Base-by-base conservation (phyloP, 2,329 filamentous ascomycete species). In the Verticillium tricorpus region DNA sequence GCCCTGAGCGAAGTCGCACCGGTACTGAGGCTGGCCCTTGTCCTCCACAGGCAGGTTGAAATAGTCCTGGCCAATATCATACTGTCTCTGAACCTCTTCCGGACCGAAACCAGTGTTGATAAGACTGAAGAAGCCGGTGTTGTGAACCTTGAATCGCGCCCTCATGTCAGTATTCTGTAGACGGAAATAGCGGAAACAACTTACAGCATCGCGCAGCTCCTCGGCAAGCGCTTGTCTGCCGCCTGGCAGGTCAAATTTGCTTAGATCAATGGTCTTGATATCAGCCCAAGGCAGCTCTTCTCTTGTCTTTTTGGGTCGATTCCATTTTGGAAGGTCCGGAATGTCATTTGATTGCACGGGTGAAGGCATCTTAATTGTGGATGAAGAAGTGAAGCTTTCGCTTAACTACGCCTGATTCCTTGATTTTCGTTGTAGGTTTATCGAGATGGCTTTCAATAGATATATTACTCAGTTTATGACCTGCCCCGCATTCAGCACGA, bases 31-130 rank as follows among this genome's bases (percentile, higher is more conserved):
- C 62, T 83, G 82, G 64, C 65, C 63, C 56, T 71, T 72, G 1
- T 85, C 80, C 15, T 79, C 78, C 1, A 76, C 71, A 0, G 82
- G 77, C 1, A 85, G 72, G 2, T 75, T 67, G 67, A 85, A 85
- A 69, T 85, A 81, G 32, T 80, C 77, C 58, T 82, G 78, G 0
- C 78, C 83, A 3, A 85, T 76, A 50, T 82, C 81, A 64, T 84
- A 85, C 63, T 85, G 82, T 8, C 76, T 74, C 64, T 84, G 78
- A 9, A 85, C 76, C 64, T 83, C 76, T 31, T 83, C 81, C 63
- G 82, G 77, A 4, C 70, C 74, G 59, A 85, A 75, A 60, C 81
- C 81, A 56, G 82, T 85, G 69, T 85, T 83, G 35, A 79, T 81
- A 8, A 85, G 76, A 62, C 82, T 82, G 69, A 84, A 85, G 74